Conservation (phyloP, 805 yeast species). For the Yarrowia sp. region DNA sequence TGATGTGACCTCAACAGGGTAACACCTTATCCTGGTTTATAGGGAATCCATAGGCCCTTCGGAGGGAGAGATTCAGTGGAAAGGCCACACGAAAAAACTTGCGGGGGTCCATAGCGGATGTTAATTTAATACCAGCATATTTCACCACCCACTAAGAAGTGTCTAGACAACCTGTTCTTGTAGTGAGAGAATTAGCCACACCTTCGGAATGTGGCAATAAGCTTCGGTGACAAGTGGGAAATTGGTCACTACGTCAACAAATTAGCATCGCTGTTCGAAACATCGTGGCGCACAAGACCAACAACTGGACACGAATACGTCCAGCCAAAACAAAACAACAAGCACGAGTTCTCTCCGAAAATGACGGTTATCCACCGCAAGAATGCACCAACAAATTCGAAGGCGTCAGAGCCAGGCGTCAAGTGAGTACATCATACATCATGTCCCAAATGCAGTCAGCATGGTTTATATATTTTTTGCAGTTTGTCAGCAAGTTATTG, state of each 20-base stretch:
- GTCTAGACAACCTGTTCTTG: too few relatives aligned
- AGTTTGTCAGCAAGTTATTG: conserved; percentile 9
- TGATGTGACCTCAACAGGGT: too few relatives aligned
- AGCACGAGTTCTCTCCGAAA: background rate
- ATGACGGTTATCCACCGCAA: conserved; percentile 43
- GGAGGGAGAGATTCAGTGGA: too few relatives aligned
- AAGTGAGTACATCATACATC: conserved; percentile 33
- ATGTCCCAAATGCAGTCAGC: conserved; percentile 22
- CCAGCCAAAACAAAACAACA: background rate
- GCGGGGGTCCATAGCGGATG: too few relatives aligned
- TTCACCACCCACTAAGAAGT: too few relatives aligned
- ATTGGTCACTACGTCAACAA: background rate
- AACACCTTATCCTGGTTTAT: background rate
- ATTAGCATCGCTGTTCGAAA: conserved; percentile 20
- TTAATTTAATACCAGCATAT: too few relatives aligned
- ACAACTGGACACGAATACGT: background rate
- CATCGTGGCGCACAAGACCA: conserved; percentile 11
- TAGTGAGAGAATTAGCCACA: background rate
- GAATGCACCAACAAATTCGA: conserved; percentile 36
- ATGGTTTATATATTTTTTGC: conserved; percentile 17
- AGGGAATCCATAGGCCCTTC: background rate
- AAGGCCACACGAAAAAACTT: background rate
- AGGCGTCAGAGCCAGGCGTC: conserved; percentile 41
- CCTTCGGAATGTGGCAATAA: background rate
- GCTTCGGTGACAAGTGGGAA: background rate